These are phyloP conservation scores for Neonectria coccinea DNA, from an alignment of 2,329 filamentous ascomycete genomes.

Conservation along the genomic window DNA sequence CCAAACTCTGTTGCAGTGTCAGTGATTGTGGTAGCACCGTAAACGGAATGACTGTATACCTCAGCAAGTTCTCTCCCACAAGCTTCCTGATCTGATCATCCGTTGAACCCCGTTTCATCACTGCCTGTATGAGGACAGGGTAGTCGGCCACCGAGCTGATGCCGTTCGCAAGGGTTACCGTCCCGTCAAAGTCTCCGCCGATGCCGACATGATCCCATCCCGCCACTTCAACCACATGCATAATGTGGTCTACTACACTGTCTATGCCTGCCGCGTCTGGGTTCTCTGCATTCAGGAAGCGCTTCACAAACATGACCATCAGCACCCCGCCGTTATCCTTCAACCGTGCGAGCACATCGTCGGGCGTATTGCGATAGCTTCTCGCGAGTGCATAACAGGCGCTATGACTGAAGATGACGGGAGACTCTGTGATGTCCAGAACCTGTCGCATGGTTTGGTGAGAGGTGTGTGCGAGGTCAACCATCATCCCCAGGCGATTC, in stretches of 20 bases:
- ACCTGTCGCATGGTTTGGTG: slow-evolving; percentile 32
- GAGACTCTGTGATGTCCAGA: slow-evolving; percentile 28
- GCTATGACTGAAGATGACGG: slow-evolving; percentile 38
- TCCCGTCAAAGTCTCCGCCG: slow-evolving; percentile 32
- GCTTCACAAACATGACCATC: slow-evolving; percentile 50
- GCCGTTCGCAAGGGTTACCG: slow-evolving; percentile 22
- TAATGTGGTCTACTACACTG: slow-evolving; percentile 45
- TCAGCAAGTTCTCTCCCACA: slow-evolving; percentile 32
- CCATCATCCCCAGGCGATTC: slow-evolving; percentile 47
- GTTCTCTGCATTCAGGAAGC: slow-evolving; percentile 41
- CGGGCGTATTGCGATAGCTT: slow-evolving; percentile 50
- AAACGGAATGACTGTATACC: neutral
- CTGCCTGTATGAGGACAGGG: slow-evolving; percentile 20
- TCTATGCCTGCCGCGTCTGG: slow-evolving; percentile 42
- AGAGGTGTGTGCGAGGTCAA: slow-evolving; percentile 37
- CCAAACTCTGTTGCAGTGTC: slow-evolving; percentile 8
- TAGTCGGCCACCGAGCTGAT: slow-evolving; percentile 29
- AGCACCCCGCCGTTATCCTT: slow-evolving; percentile 49
- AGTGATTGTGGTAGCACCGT: neutral
- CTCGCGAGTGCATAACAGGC: slow-evolving; percentile 24
- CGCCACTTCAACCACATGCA: slow-evolving; percentile 27
- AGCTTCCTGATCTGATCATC: slow-evolving; percentile 32
- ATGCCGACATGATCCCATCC: slow-evolving; percentile 48
- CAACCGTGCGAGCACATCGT: slow-evolving; percentile 48
- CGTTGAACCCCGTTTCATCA: slow-evolving; percentile 34